A percentile compares a stretch with the other conserved stretches of the same genome.
phyloP scores from a whole-genome alignment of 495 filamentous ascomycete genomes.

The Bombardia bombarda region DNA sequence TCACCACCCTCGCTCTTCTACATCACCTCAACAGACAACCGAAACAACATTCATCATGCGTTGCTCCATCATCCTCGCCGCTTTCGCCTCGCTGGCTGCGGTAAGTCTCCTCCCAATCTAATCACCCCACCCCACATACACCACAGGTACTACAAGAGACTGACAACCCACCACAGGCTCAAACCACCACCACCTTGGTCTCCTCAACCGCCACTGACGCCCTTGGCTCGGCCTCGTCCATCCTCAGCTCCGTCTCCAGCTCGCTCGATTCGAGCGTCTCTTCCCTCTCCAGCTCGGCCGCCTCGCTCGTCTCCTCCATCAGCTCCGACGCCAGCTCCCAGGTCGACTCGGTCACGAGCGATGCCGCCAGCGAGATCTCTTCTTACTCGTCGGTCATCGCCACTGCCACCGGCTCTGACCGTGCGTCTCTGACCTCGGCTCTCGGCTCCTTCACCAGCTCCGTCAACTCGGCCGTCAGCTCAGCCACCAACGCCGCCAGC shows the following conservation, averaged over 20 bases:
- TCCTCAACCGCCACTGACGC: slow-evolving; percentile 2
- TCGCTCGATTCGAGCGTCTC: slow-evolving; percentile 10
- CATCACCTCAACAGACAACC: not conserved
- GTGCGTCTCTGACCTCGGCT: slow-evolving; percentile 14
- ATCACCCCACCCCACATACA: not conserved
- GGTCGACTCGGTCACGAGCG: slow-evolving; percentile 11
- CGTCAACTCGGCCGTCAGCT: slow-evolving; percentile 9
- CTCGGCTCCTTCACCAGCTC: slow-evolving; percentile 10
- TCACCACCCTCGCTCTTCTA: not conserved
- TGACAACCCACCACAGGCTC: slow-evolving; percentile 17
- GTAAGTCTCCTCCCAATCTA: slow-evolving; percentile 9
- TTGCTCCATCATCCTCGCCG: slow-evolving; percentile 16
- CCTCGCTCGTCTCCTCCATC: slow-evolving; percentile 7
- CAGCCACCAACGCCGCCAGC: slow-evolving; percentile 7
- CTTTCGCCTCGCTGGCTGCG: slow-evolving; percentile 16
- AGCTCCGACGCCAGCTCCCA: slow-evolving; percentile 8
- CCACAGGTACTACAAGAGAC: not conserved
- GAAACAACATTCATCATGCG: slow-evolving; percentile 15
- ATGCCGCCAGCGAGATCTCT: slow-evolving; percentile 7
- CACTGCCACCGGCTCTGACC: slow-evolving; percentile 19
- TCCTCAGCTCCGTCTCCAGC: slow-evolving; percentile 5
- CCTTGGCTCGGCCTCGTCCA: slow-evolving; percentile 11
- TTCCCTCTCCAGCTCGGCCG: slow-evolving; percentile 2
- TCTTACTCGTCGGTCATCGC: slow-evolving; percentile 13
- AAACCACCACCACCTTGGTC: slow-evolving; percentile 11